Percentiles rank a stretch among this genome's conserved stretches.
phyloP scores from a whole-genome alignment of 2,329 filamentous ascomycete species.

The Metarhizium brunneum region DNA sequence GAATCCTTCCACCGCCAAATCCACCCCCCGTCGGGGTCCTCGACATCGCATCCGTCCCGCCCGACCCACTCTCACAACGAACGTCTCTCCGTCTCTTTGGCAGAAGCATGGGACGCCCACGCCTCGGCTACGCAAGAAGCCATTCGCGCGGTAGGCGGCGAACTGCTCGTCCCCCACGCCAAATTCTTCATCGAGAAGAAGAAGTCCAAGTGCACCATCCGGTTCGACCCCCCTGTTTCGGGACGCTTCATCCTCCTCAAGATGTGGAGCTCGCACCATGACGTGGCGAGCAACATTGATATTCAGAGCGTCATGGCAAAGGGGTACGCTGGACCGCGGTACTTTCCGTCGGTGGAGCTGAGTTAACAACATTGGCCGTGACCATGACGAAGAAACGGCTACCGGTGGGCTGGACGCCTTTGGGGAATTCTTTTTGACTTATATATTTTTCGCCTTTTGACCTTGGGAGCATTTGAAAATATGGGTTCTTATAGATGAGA shows the following conservation, averaged over 20 bases:
- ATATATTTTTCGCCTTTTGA: neutral
- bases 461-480: neutral
- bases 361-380: constrained; percentile 28
- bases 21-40: neutral
- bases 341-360: constrained; percentile 62
- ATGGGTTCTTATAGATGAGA: neutral
- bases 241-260: constrained; percentile 81
- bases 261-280: constrained; percentile 72
- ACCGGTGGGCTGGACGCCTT: too few species aligned
- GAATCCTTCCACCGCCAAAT: constrained; percentile 14
- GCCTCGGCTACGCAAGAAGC: constrained; percentile 48
- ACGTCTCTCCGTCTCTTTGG: constrained; percentile 14
- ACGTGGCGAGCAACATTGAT: constrained; percentile 65
- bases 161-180: constrained; percentile 63
- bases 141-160: constrained; percentile 45
- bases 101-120: constrained; percentile 34
- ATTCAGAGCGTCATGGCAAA: constrained; percentile 78
- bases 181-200: constrained; percentile 75
- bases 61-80: constrained; percentile 10
- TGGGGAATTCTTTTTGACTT: too few species aligned
- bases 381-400: neutral
- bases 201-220: constrained; percentile 78
- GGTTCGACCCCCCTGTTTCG: constrained; percentile 73
- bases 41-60: constrained; percentile 7
- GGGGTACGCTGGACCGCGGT: constrained; percentile 79